A percentile compares a stretch with the other conserved stretches of the same genome.
Conservation (phyloP, 768 basidiomycete species). For the Botryobasidium botryosum region DNA sequence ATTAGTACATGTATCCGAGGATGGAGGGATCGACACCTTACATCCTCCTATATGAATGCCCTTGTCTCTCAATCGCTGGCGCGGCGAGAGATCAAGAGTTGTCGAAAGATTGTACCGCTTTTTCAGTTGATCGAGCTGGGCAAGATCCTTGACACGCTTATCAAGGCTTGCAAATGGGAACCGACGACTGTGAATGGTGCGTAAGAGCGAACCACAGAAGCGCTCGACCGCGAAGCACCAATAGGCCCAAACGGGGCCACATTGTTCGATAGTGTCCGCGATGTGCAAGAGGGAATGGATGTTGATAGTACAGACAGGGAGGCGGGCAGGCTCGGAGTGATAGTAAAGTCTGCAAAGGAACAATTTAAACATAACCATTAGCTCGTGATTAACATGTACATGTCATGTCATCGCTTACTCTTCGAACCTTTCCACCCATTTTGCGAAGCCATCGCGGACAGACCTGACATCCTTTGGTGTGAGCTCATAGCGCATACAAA, state of each 20-base stretch:
- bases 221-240: background rate
- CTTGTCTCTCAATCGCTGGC: background rate
- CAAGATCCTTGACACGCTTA: background rate
- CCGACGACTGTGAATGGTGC: background rate
- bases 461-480: background rate
- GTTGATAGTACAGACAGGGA: background rate
- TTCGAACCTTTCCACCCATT: constrained; percentile 4
- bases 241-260: background rate
- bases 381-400: background rate
- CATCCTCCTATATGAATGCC: too few relatives aligned
- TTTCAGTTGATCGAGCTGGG: background rate
- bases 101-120: background rate
- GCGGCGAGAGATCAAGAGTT: background rate
- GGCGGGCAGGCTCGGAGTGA: background rate
- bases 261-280: background rate
- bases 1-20: too few relatives aligned
- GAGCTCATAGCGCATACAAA: background rate
- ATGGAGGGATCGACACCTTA: too few relatives aligned
- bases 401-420: background rate
- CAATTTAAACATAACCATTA: background rate
- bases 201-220: background rate
- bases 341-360: background rate
- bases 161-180: background rate
- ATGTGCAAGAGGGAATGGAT: background rate
- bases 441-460: background rate